Evolutionary conservation across 768 basidiomycete genomes (phyloP), one percentile per base, ranked within the genome.

Genomic region (Lentinula detonsa): DNA sequence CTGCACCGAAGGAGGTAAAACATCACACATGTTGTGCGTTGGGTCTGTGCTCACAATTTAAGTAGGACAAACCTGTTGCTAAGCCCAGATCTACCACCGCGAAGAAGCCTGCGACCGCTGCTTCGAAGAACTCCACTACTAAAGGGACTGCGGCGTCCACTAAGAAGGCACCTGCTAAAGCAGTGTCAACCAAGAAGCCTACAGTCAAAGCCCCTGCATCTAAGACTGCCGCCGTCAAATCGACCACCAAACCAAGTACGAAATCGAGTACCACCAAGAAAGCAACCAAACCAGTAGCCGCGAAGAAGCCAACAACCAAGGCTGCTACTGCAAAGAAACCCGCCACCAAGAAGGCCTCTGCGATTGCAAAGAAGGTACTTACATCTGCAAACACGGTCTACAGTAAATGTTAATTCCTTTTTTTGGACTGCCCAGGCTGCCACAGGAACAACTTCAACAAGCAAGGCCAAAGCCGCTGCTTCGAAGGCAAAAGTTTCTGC

Each of bases 221-320:
- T 16, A 51, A 51, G 50, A 28, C 40, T 31, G 40, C 40, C 6
- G 37, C 40, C n/a, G 23, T 40, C 37, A 40, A 35, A 43, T 9
- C 40, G n/a, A 54, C 46, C 6, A 21, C 59, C n/a, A 52, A 34
- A 35, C 16, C 61, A 7, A 18, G 60, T 23, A 63, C 66, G 49
- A 67, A 67, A 34, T 5, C 34, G 33, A 55, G 23, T 13, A 55
- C 64, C 31, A 67, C 63, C 9, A 55, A 43, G 51, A 64, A 37
- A 62, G 61, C 43, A 35, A 59, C 39, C 57, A 60, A 60, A 21
- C 61, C 48, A 45, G 67, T 5, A n/a, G 66, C 33, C 70, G 71
- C 65, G 66, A 84, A 79, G 64, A 70, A 72, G 5, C 71, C 73
- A 15, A 68, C 58, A 34, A 60, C 76, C 28, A 81, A 79, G 63